phyloP scores from a whole-genome alignment of 179 eudicot genomes.

The Carnegiea gigantea region DNA sequence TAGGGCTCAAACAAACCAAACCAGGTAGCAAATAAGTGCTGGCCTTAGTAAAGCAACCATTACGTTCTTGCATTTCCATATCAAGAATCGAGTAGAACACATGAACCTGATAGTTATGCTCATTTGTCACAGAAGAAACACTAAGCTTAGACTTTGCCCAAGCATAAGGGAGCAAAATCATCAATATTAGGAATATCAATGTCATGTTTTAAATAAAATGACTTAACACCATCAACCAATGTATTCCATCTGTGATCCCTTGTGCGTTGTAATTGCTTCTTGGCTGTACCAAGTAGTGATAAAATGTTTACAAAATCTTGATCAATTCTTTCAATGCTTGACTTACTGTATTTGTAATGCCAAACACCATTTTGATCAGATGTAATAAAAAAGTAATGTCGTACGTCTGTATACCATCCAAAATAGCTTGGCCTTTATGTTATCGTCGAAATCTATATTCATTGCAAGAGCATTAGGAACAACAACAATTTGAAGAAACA shows the following conservation, averaged over 20 bases:
- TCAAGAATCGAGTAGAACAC: no score
- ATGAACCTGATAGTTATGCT: neutral
- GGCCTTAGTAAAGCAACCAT: no score
- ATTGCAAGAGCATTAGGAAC: conserved; percentile 13
- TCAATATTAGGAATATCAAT: neutral
- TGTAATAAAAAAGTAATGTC: neutral
- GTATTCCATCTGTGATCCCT: neutral
- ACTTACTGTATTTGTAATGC: neutral
- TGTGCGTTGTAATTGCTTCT: neutral
- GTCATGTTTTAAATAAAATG: neutral
- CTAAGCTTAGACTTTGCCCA: neutral
- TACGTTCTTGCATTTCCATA: no score
- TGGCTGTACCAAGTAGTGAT: neutral
- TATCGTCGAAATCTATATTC: neutral
- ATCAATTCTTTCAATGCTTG: neutral
- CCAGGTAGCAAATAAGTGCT: no score
- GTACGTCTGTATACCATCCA: neutral
- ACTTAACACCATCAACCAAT: neutral
- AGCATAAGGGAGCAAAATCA: neutral
- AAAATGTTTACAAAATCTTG: conserved; percentile 8
- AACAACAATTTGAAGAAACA: neutral
- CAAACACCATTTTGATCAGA: neutral
- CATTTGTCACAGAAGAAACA: neutral
- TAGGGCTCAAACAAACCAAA: no score
- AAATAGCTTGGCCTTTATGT: neutral